Percentiles rank a stretch among this genome's conserved stretches.
Evolutionary conservation across 2,329 filamentous ascomycete genomes (phyloP).

Genomic region (Trichoderma polysporum): DNA sequence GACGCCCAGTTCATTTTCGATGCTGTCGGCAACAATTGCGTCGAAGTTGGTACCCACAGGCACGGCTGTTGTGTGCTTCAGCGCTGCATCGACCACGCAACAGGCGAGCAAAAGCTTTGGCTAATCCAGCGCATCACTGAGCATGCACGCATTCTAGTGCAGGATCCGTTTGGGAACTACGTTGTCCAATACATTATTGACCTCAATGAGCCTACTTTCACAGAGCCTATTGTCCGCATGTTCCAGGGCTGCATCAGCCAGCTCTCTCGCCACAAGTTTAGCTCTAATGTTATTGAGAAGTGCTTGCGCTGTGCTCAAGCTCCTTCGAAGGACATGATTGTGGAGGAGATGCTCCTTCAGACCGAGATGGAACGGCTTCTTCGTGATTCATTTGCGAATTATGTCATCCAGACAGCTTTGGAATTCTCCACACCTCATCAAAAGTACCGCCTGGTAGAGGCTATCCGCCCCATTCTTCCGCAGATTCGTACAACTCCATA

Average conservation of each 20-base stretch:
- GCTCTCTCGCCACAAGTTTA: constrained; percentile 95
- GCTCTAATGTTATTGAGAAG: constrained; percentile 98
- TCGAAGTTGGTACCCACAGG: constrained; percentile 92
- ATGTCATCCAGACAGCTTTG: constrained; percentile 94
- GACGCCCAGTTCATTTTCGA: constrained; percentile 97
- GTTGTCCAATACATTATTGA: constrained; percentile 99
- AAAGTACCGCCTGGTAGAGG: constrained; percentile 75
- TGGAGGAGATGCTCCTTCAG: constrained; percentile 73
- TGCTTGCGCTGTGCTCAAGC: constrained; percentile 80
- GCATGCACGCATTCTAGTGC: constrained; percentile 84
- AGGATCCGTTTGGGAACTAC: constrained; percentile 98
- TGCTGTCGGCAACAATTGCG: constrained; percentile 81
- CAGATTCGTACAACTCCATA: constrained; percentile 88
- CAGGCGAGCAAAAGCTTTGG: constrained; percentile 82
- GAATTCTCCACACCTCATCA: constrained; percentile 75
- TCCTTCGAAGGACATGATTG: constrained; percentile 73
- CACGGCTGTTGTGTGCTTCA: constrained; percentile 98
- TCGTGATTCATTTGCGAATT: constrained; percentile 93
- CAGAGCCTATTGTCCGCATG: constrained; percentile 78
- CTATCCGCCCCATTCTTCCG: constrained; percentile 80
- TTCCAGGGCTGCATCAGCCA: constrained; percentile 72
- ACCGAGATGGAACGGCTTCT: constrained; percentile 84
- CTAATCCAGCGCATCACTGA: constrained; percentile 84
- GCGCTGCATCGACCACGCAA: constrained; percentile 96
- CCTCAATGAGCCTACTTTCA: constrained; percentile 82